A percentile compares a stretch with the other conserved stretches of the same genome.
These are phyloP conservation scores for Mycena haematopus DNA, from an alignment of 768 basidiomycete genomes.

Conservation along the genomic window DNA sequence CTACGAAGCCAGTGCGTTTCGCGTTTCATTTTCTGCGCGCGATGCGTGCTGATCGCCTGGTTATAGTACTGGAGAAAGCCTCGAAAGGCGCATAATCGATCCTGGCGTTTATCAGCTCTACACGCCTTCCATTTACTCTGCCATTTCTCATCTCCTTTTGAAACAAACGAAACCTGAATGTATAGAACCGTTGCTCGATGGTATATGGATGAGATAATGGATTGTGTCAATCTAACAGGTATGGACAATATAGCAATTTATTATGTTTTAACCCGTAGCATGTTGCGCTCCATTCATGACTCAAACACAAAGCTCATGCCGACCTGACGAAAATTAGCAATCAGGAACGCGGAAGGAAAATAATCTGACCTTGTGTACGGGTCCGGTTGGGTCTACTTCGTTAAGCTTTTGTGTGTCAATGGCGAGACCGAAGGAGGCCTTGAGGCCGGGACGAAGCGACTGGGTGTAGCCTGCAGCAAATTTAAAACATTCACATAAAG, in stretches of 20 bases:
- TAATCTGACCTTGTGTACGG: constrained; percentile 73
- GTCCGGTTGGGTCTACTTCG: constrained; percentile 65
- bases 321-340: constrained; percentile 47
- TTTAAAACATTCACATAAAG: constrained; percentile 24
- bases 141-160: constrained; percentile 9
- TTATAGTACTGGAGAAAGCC: constrained; percentile 43
- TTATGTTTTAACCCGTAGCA: constrained; percentile 12
- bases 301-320: constrained; percentile 81
- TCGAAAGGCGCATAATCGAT: constrained; percentile 34
- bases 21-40: neutral
- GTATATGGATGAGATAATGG: constrained; percentile 5
- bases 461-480: constrained; percentile 80
- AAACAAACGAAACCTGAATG: constrained; percentile 22
- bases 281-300: constrained; percentile 50
- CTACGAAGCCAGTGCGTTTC: constrained; percentile 66
- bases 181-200: constrained; percentile 16
- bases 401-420: constrained; percentile 94
- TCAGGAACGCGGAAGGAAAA: neutral
- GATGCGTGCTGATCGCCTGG: neutral
- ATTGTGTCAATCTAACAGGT: constrained; percentile 23
- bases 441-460: constrained; percentile 90
- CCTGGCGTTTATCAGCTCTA: constrained; percentile 14
- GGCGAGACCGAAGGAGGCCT: constrained; percentile 91
- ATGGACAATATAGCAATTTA: constrained; percentile 15
- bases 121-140: constrained; percentile 22